Base-by-base conservation (phyloP, 352 stramenopile genomes). In the Globisporangium cederbergense region DNA sequence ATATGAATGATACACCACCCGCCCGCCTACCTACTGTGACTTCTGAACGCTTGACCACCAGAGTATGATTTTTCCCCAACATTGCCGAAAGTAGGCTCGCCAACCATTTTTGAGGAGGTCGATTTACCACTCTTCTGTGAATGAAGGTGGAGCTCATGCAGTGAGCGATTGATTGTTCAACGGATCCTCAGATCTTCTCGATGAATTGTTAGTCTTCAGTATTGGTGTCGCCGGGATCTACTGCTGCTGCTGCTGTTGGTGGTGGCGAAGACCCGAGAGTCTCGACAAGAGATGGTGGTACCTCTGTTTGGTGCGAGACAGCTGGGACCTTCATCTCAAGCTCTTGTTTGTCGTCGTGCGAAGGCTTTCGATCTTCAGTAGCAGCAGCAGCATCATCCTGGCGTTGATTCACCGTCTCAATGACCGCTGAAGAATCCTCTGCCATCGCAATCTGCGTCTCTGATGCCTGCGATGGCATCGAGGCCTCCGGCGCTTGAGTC, bases 1-100 rank as follows among this genome's bases (percentile, higher is more conserved):
- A 57, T 57, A 57, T 57, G 51, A 57, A 57, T 57, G 36, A 32
- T 9, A 34, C 25, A 13, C 20, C 25, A 38, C 49, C 22, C 25
- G 36, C 28, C 16, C 8, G 14, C 32, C 51, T 16, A 42, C 49
- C 14, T 25, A 36, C 11, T 36, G 13, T 54, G 20, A 18, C 22
- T 3, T 6, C 9, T 38, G 34, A 38, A 16, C 13, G 38, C 8
- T 18, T 16, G 40, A 46, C 13, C 14, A n/a, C 42, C 42, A 20
- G 14, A 20, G 16, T 47, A 20, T 1, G 14, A 22, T 47, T 28
- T 28, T 28, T 28, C 25, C 42, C 18, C 8, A 20, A 47, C 42
- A 47, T 47, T 47, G 14, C 20, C 14, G 13, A 47, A 47, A 16
- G 42, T 47, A 47, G 42, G 16, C 20, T 47, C 13, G 16, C 38